Conservation (phyloP, 2,329 filamentous ascomycete genomes). For the Pseudopyricularia cyperi region DNA sequence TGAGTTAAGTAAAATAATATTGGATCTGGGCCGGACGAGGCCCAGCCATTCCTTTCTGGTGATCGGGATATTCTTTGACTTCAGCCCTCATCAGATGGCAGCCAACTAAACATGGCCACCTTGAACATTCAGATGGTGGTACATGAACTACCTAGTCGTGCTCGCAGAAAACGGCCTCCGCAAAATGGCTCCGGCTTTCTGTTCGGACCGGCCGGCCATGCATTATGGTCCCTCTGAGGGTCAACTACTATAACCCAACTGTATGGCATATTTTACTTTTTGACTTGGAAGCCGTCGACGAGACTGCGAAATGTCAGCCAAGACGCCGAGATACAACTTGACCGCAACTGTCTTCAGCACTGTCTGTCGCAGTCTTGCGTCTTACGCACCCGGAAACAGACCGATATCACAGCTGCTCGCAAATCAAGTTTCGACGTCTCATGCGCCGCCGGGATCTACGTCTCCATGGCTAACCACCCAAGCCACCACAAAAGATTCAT, state of each 20-base stretch:
- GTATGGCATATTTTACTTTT: neutral
- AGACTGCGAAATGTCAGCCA: neutral
- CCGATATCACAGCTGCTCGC: constrained; percentile 4
- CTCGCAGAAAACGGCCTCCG: too few species aligned
- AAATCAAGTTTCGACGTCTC: constrained; percentile 15
- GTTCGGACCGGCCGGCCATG: too few species aligned
- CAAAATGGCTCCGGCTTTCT: too few species aligned
- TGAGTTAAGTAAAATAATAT: too few species aligned
- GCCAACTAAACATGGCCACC: neutral
- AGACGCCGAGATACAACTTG: neutral
- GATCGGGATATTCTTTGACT: neutral
- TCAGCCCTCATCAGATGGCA: neutral
- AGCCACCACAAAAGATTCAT: neutral
- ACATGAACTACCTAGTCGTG: too few species aligned
- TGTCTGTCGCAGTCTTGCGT: neutral
- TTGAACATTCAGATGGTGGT: neutral
- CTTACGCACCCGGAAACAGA: neutral
- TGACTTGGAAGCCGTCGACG: too few species aligned
- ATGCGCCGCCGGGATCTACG: constrained; percentile 16
- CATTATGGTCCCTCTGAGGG: too few species aligned
- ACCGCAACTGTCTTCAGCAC: too few species aligned
- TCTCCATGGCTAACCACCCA: constrained; percentile 9
- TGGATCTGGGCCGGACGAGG: too few species aligned
- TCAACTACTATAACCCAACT: too few species aligned
- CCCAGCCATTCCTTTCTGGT: too few species aligned